Evolutionary conservation across 352 stramenopile genomes (phyloP), one percentile per base, ranked within the genome.

Genomic region (Phytophthora lateralis): DNA sequence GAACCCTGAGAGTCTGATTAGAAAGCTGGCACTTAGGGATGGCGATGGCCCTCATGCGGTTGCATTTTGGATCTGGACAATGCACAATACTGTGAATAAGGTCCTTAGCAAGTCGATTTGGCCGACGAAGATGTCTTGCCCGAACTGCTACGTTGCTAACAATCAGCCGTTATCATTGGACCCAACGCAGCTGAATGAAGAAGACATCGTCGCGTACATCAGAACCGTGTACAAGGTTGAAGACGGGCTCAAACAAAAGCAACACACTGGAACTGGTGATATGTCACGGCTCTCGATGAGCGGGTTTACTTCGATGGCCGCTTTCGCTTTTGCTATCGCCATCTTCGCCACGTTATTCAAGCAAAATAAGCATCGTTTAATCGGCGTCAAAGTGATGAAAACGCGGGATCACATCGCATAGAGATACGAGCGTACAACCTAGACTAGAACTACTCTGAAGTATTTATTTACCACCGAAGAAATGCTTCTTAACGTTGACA

Each of bases 1-100:
- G 24, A 92, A 91, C 60, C 79, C 82, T 1, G 64, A 75, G 46
- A 75, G 52, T 38, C 58, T 79, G 8, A 73, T 91, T 26, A 66
- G 56, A 7, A 65, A 71, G 35, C 24, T 89, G 30, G 71, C 70
- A 4, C 58, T 69, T 2, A 63, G 55, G 18, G 78, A 90, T 37
- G 52, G 52, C 11, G 68, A 76, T 24, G 76, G 75, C 0, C 60
- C 77, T 34, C 41, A 74, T 12, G 67, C 75, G 17, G 63, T 91
- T 20, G 46, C 79, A 9, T 49, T 91, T 52, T 94, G 85, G 85
- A 73, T 94, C 49, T 92, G 82, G 78, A 65, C 63, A 6, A 91
- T 91, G 81, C 85, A 94, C 71, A 92, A 90, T 65, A 83, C 71
- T 26, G 85, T 94, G 12, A 94, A 90, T 53, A 80, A 78, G 46